A percentile compares a stretch with the other conserved stretches of the same genome.
Conservation (phyloP, 805 yeast species). For the Jamesozyma spencerorum region DNA sequence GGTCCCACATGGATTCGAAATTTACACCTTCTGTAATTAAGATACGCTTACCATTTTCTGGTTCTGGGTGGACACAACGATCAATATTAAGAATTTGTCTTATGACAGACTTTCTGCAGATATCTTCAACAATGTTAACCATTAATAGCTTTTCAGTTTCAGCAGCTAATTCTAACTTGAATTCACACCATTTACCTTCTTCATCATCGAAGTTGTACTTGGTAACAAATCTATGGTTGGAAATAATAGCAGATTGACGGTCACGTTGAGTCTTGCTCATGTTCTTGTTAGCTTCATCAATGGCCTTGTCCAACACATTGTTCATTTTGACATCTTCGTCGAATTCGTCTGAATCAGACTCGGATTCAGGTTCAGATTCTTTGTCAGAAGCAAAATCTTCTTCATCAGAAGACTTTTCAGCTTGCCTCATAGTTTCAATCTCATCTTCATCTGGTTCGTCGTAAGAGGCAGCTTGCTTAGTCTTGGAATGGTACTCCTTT, state of each 20-base stretch:
- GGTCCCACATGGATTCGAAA: slow-evolving; percentile 97
- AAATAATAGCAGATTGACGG: slow-evolving; percentile 75
- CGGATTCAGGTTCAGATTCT: slow-evolving; percentile 34
- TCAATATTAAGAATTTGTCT: slow-evolving; percentile 88
- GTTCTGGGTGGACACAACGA: slow-evolving; percentile 77
- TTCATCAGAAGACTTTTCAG: slow-evolving; percentile 70
- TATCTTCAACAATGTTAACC: slow-evolving; percentile 92
- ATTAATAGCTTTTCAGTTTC: slow-evolving; percentile 86
- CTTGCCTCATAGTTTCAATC: slow-evolving; percentile 77
- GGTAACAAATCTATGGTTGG: slow-evolving; percentile 63
- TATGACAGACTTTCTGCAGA: slow-evolving; percentile 83
- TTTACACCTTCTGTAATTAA: slow-evolving; percentile 97
- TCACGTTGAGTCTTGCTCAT: slow-evolving; percentile 61
- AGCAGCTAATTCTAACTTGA: slow-evolving; percentile 72
- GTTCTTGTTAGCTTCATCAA: slow-evolving; percentile 20
- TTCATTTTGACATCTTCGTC: slow-evolving; percentile 32
- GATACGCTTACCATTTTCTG: slow-evolving; percentile 61
- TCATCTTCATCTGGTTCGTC: slow-evolving; percentile 96
- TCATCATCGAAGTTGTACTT: slow-evolving; percentile 85
- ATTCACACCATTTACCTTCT: slow-evolving; percentile 86
- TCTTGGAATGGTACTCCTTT: slow-evolving; percentile 49
- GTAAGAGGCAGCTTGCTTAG: slow-evolving; percentile 82
- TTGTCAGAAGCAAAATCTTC: slow-evolving; percentile 38
- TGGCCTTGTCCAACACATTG: slow-evolving; percentile 15
- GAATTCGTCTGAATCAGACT: slow-evolving; percentile 34